Conservation (phyloP, 139 green algal species). For the Tetradesmus obliquus region DNA sequence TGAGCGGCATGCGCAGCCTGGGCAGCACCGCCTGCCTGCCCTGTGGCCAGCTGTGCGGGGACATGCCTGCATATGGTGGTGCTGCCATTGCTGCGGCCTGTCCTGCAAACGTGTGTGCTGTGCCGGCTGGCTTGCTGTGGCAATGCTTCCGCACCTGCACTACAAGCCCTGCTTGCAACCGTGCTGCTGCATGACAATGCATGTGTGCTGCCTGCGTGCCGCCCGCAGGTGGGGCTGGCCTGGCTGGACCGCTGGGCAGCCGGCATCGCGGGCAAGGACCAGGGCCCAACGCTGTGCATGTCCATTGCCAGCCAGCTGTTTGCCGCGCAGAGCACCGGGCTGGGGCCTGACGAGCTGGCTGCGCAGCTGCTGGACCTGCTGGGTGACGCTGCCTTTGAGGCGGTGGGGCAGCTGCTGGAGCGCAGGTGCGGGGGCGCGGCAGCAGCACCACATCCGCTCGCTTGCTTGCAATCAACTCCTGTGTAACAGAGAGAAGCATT, state of each 20-base stretch:
- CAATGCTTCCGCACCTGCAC: too few species aligned
- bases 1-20: background rate
- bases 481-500: background rate
- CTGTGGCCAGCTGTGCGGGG: too few species aligned
- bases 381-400: slow-evolving; percentile 81
- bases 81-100: background rate
- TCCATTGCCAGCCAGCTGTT: slow-evolving; percentile 52
- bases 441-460: background rate
- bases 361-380: slow-evolving; percentile 89
- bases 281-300: slow-evolving; percentile 43
- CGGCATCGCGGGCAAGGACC: slow-evolving; percentile 37
- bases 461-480: background rate
- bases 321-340: background rate
- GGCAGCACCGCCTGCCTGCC: background rate
- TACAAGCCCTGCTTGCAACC: background rate
- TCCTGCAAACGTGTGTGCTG: background rate
- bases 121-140: too few species aligned
- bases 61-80: background rate
- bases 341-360: slow-evolving; percentile 61
- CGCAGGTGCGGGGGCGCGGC: slow-evolving; percentile 49
- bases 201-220: background rate
- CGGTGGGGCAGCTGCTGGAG: slow-evolving; percentile 73
- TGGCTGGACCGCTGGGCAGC: slow-evolving; percentile 64
- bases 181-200: background rate
- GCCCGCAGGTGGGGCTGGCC: slow-evolving; percentile 31